Evolutionary conservation across 208 protist species (phyloP).

Genomic region (Trypanosoma boissoni): DNA sequence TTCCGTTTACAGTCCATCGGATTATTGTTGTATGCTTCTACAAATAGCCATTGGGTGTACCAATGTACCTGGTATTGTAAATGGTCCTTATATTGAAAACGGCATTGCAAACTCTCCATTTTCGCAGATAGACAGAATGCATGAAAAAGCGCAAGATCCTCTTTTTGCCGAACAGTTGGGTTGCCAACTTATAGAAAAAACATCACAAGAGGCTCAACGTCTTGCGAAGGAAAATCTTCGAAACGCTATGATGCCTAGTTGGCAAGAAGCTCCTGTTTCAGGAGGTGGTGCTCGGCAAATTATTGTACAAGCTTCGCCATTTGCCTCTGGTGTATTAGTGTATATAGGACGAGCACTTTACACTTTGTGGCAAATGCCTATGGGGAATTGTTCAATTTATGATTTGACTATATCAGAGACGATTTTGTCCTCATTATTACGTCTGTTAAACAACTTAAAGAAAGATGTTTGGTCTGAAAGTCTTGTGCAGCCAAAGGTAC

Average conservation of each 20-base stretch:
- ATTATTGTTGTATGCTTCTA: conserved; percentile 89
- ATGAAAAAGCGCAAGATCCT: conserved; percentile 24
- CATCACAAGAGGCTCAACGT: conserved; percentile 51
- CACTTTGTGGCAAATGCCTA: conserved; percentile 54
- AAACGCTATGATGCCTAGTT: conserved; percentile 46
- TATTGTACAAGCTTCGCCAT: conserved; percentile 68
- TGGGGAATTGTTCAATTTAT: conserved; percentile 34
- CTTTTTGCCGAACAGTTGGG: conserved; percentile 54
- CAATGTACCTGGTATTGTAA: conserved; percentile 24
- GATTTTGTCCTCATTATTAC: conserved; percentile 28
- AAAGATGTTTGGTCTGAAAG: conserved; percentile 33
- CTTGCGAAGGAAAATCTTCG: conserved; percentile 63
- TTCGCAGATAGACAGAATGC: conserved; percentile 13
- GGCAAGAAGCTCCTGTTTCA: conserved; percentile 32
- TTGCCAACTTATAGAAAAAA: conserved; percentile 31
- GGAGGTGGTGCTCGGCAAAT: conserved; percentile 28
- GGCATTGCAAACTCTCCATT: conserved; percentile 23
- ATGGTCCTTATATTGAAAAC: conserved; percentile 28
- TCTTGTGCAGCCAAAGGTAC: conserved; percentile 20
- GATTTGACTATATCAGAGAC: conserved; percentile 28
- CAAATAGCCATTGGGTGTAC: conserved; percentile 68
- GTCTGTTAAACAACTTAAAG: conserved; percentile 27
- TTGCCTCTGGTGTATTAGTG: conserved; percentile 48
- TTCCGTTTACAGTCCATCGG: conserved; percentile 52
- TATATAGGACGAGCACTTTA: conserved; percentile 71